Evolutionary conservation across 108 stramenopile genomes (phyloP).

Genomic region (Nannochloropsis salina): DNA sequence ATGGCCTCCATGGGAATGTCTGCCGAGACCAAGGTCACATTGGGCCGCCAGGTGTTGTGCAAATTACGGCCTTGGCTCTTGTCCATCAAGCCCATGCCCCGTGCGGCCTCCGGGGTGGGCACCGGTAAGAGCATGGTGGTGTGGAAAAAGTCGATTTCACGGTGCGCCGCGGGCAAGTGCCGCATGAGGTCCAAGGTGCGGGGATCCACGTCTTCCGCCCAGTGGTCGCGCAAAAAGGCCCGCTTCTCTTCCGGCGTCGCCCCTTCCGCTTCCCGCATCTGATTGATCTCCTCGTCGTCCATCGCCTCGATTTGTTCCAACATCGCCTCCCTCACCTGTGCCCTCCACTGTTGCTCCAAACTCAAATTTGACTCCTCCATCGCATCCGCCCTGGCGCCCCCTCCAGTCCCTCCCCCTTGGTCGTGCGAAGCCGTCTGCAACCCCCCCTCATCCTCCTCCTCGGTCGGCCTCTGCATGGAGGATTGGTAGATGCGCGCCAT

Average conservation of each 20-base stretch:
- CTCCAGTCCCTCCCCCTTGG: not conserved
- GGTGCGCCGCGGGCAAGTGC: not conserved
- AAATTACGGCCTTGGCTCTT: not conserved
- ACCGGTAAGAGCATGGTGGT: constrained; percentile 17
- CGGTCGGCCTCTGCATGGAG: not conserved
- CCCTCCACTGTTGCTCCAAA: not conserved
- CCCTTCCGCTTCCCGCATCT: constrained; percentile 8
- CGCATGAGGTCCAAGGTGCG: not conserved
- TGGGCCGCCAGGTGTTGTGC: not conserved
- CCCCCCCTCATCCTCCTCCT: not conserved
- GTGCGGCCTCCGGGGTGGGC: not conserved
- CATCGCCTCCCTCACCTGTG: constrained; percentile 13
- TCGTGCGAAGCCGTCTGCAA: not conserved
- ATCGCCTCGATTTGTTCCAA: not conserved
- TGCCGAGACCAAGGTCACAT: not conserved
- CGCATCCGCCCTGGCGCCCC: not conserved
- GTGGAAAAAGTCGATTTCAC: constrained; percentile 20
- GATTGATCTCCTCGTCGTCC: constrained; percentile 15
- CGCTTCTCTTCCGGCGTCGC: not conserved
- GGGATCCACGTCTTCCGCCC: not conserved
- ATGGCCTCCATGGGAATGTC: not conserved
- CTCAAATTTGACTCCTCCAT: constrained; percentile 1
- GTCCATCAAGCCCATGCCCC: not conserved
- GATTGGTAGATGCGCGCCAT: not conserved
- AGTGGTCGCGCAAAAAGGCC: not conserved